Base-by-base conservation (phyloP, 2,329 filamentous ascomycete genomes). In the Colletotrichum abscissum region DNA sequence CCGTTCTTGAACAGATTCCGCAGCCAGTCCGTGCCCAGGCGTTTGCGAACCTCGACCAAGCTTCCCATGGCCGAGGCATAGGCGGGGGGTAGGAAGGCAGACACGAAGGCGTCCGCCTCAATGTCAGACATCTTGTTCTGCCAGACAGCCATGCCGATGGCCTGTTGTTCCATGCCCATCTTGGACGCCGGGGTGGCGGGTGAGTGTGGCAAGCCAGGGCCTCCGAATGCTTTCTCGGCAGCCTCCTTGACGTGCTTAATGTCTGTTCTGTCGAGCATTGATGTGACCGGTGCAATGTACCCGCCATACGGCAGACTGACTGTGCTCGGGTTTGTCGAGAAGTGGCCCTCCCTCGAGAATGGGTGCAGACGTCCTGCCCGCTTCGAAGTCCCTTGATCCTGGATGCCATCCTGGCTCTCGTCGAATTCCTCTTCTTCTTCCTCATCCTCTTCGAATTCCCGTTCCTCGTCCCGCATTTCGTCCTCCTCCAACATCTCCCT, bases 201-300 rank as follows among this genome's bases (percentile, higher is more conserved):
- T 1, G 95, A 97, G 79, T 93, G 88, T 3, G 95, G 95, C 19
- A 98, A 85, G 0, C 92, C 90, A 4, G 83, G 83, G 0, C 96
- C 96, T 56, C 95, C 96, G 80, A 98, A 96, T 1, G 90, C 87
- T 56, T 87, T 89, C 76, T 94, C 90, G 0, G 95, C 94, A 1
- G 93, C 88, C 69, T 92, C 88, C 42, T 88, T 87, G 38, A 98
- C 86, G 79, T 99, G 97, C 69, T 91, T 93, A 56, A 92, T 90
- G 70, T 94, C 90, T 67, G 91, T 90, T 68, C 92, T 86, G 16
- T 87, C 87, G 2, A 98, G 86, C 2, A 98, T 86, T 5, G 89
- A 83, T 2, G 90, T 87, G 22, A 97, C 91, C 0, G 95, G 95
- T 4, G 88, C 84, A 9, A 93, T 88, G 54, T 98, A 88, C 3